Evolutionary conservation across 2,329 filamentous ascomycete genomes (phyloP).

Genomic region (Ophiostoma sp.): DNA sequence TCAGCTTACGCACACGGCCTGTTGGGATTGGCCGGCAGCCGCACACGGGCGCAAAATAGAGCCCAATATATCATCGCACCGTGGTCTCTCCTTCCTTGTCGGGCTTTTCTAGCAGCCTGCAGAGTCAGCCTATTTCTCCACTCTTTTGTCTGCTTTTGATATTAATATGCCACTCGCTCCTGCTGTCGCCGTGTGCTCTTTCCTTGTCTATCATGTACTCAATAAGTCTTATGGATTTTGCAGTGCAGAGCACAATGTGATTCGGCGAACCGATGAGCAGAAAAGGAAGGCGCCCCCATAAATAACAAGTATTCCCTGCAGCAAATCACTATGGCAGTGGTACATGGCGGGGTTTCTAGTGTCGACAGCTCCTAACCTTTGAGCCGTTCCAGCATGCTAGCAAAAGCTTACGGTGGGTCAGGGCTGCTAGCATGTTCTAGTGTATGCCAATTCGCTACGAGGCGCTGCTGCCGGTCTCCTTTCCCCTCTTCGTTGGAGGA

Average conservation of each 20-base stretch:
- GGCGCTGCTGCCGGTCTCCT: not conserved
- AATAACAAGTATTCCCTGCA: not conserved
- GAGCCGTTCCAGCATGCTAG: not conserved
- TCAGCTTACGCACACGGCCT: not conserved
- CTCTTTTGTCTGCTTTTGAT: not conserved
- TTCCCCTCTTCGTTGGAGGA: conserved; percentile 6
- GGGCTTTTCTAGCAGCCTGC: not conserved
- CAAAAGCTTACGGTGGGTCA: not conserved
- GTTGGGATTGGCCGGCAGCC: not conserved
- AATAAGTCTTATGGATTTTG: not conserved
- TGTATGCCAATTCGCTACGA: conserved; percentile 5
- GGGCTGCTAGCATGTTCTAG: conserved; percentile 17
- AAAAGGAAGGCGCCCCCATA: not conserved
- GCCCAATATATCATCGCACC: not conserved
- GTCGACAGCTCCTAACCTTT: not conserved
- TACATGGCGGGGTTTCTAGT: conserved; percentile 10
- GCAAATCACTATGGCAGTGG: not conserved
- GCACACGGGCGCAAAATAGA: conserved; percentile 10
- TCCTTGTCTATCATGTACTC: not conserved
- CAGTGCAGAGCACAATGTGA: not conserved
- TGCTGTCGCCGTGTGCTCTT: not conserved
- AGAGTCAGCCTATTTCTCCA: not conserved
- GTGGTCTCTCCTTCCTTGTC: not conserved
- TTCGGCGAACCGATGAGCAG: not conserved
- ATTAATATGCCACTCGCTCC: not conserved